Evolutionary conservation across 164 flowering plant species (phyloP).

Genomic region (Akebia trifoliata): DNA sequence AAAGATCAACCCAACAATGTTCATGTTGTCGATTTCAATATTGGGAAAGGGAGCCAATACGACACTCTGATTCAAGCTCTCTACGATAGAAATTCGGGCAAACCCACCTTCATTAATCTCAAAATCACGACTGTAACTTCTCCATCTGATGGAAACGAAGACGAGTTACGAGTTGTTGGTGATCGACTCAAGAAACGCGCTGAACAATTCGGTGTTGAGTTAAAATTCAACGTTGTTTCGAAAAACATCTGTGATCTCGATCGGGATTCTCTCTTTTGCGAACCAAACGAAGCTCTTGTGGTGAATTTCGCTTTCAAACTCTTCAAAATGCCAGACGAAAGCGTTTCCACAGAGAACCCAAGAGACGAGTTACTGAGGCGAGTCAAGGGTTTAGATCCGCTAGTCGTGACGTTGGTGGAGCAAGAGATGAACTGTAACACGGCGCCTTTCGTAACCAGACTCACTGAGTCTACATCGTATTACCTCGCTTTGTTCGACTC

Average conservation of each 20-base stretch:
- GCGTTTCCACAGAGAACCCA: conserved; percentile 81
- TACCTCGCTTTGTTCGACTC: conserved; percentile 71
- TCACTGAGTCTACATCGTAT: conserved; percentile 45
- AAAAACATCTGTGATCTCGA: conserved; percentile 35
- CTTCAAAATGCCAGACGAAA: conserved; percentile 71
- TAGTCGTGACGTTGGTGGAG: conserved; percentile 69
- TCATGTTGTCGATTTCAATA: conserved; percentile 46
- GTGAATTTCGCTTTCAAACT: conserved; percentile 78
- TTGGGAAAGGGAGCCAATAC: conserved; percentile 68
- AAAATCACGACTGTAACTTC: conserved; percentile 55
- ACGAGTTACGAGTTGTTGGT: conserved; percentile 24
- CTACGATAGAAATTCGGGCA: conserved; percentile 20
- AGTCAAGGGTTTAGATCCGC: conserved; percentile 57
- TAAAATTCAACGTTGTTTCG: conserved; percentile 29
- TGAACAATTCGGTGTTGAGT: conserved; percentile 31
- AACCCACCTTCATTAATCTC: conserved; percentile 21
- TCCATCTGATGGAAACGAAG: conserved; percentile 15
- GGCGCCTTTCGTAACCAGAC: conserved; percentile 61
- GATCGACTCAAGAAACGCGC: conserved; percentile 46
- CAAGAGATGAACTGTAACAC: conserved; percentile 81
- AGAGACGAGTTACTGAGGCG: conserved; percentile 76
- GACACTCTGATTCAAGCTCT: conserved; percentile 54
- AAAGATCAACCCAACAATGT: conserved; percentile 19
- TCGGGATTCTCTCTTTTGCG: conserved; percentile 47
- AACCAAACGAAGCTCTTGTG: conserved; percentile 50